Conservation (phyloP, 495 filamentous ascomycete genomes). For the Tuber brumale region DNA sequence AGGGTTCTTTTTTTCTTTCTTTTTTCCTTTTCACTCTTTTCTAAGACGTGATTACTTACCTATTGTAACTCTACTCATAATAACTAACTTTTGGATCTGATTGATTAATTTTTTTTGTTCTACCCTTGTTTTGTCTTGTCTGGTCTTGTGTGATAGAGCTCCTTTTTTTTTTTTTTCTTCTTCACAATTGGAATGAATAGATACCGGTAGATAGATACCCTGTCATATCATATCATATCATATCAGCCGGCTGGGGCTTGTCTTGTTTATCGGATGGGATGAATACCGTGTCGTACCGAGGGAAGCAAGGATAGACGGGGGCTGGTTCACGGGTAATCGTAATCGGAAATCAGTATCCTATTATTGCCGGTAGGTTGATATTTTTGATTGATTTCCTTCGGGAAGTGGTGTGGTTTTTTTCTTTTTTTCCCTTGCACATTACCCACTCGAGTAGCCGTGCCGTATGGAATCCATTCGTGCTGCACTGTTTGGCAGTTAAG, state of each 20-base stretch:
- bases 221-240: conserved; percentile 3
- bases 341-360: conserved; percentile 4
- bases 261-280: not conserved
- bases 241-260: not conserved
- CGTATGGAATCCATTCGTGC: not conserved
- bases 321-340: not conserved
- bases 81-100: conserved; percentile 17
- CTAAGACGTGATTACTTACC: conserved; percentile 16
- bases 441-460: too few relatives aligned
- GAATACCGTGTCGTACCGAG: not conserved
- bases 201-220: not conserved
- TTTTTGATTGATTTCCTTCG: not conserved
- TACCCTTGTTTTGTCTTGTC: conserved; percentile 23
- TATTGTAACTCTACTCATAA: conserved; percentile 14
- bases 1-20: not conserved
- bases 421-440: not conserved
- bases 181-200: conserved; percentile 23
- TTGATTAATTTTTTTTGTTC: conserved; percentile 21
- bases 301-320: not conserved
- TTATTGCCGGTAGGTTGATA: not conserved
- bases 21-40: conserved; percentile 13
- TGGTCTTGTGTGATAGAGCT: conserved; percentile 16
- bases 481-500: not conserved
- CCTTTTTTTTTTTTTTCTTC: conserved; percentile 4
- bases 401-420: not conserved